Percentiles rank a stretch among this genome's conserved stretches.
These are phyloP conservation scores for Fusarium tupiense DNA, from an alignment of 2,329 filamentous ascomycete species.

Conservation along the genomic window DNA sequence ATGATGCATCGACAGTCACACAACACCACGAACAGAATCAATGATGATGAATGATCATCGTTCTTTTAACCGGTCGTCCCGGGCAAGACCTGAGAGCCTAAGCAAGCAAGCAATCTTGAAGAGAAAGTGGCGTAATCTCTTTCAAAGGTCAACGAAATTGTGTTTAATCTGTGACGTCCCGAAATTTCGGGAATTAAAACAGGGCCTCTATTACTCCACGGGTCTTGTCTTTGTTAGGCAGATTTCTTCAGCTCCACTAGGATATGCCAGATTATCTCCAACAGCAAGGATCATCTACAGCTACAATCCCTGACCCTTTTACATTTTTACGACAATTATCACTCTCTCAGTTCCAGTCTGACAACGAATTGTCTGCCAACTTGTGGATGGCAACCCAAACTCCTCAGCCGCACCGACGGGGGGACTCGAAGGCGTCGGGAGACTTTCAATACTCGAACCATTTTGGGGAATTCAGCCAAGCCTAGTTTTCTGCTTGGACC, in stretches of 20 bases:
- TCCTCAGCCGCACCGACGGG: slow-evolving; percentile 14
- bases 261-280: slow-evolving; percentile 14
- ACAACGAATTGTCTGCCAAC: neutral
- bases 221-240: slow-evolving; percentile 13
- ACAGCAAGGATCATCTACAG: slow-evolving; percentile 14
- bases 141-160: slow-evolving; percentile 1
- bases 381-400: neutral
- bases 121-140: slow-evolving; percentile 34
- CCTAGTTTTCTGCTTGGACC: slow-evolving; percentile 28
- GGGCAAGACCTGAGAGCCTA: neutral
- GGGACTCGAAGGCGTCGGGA: slow-evolving; percentile 20
- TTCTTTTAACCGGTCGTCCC: slow-evolving; percentile 18
- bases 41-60: slow-evolving; percentile 2
- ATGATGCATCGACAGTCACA: slow-evolving; percentile 15
- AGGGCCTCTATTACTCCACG: slow-evolving; percentile 20
- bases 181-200: slow-evolving; percentile 34
- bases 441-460: slow-evolving; percentile 27
- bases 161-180: slow-evolving; percentile 32
- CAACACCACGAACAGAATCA: neutral
- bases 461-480: slow-evolving; percentile 29
- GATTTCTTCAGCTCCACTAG: slow-evolving; percentile 15
- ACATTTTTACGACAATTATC: neutral
- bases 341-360: neutral
- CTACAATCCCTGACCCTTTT: neutral
- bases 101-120: neutral